These are phyloP conservation scores for Sporobolomyces roseus DNA, from an alignment of 768 basidiomycete genomes.

Conservation along the genomic window DNA sequence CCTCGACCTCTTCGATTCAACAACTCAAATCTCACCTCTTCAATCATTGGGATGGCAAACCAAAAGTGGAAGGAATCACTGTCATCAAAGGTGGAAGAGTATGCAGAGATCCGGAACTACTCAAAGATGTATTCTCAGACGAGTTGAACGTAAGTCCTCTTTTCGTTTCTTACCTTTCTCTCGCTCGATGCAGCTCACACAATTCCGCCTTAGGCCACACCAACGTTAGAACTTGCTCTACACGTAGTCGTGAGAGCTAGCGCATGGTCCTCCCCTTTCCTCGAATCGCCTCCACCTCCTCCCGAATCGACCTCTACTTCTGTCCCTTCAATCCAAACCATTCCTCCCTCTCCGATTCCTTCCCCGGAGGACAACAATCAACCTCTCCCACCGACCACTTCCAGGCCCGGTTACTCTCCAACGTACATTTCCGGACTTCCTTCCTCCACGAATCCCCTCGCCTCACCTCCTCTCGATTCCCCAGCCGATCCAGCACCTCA, in stretches of 20 bases:
- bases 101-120: conserved; percentile 11
- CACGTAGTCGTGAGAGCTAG: conserved; percentile 24
- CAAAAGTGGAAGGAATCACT: conserved; percentile 5
- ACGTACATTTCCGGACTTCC: neutral
- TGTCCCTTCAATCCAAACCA: neutral
- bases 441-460: neutral
- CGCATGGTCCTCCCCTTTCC: conserved; percentile 27
- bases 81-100: conserved; percentile 22
- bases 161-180: neutral
- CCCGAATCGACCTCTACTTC: neutral
- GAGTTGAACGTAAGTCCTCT: neutral
- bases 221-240: neutral
- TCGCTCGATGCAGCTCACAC: neutral
- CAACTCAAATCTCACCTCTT: conserved; percentile 16
- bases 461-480: neutral
- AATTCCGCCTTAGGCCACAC: neutral
- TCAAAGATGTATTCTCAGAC: conserved; percentile 12
- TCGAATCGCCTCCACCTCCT: neutral
- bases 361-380: neutral
- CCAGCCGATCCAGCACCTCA: neutral
- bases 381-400: neutral
- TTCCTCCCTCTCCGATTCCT: neutral
- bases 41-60: conserved; percentile 21
- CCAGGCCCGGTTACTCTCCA: neutral
- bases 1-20: neutral